Evolutionary conservation across 164 flowering plant species (phyloP).

Genomic region (Dillenia turbinata): DNA sequence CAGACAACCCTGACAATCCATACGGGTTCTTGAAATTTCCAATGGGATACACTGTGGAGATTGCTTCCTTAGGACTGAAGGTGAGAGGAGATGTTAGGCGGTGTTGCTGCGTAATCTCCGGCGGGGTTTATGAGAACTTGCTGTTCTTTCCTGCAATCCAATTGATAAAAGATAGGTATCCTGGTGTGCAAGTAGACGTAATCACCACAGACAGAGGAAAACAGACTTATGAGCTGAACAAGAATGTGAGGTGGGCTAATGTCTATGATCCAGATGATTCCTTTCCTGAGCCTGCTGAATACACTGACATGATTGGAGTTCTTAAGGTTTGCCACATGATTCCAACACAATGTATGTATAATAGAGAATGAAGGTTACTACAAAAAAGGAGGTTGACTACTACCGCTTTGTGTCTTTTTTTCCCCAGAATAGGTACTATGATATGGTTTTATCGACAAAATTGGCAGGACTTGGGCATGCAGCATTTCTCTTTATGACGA

Average conservation of each 20-base stretch:
- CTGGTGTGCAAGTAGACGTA: conserved; percentile 83
- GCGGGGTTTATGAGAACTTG: conserved; percentile 86
- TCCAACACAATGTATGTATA: no score
- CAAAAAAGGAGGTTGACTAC: no score
- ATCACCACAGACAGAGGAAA: conserved; percentile 65
- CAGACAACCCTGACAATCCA: conserved; percentile 70
- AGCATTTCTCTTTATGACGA: conserved; percentile 72
- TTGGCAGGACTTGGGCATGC: conserved; percentile 88
- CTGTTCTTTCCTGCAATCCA: conserved; percentile 82
- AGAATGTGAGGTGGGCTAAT: conserved; percentile 89
- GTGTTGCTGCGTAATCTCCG: conserved; percentile 74
- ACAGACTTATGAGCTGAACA: conserved; percentile 79
- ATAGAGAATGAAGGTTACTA: no score
- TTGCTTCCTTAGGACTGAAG: conserved; percentile 66
- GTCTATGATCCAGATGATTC: conserved; percentile 67
- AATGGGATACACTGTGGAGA: conserved; percentile 55
- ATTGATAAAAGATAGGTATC: conserved; percentile 81
- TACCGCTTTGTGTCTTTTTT: no score
- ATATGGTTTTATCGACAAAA: conserved; percentile 78
- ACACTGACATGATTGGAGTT: conserved; percentile 76
- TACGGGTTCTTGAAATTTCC: conserved; percentile 94
- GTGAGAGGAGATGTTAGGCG: conserved; percentile 80
- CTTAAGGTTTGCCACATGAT: conserved; percentile 49
- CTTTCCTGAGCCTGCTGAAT: conserved; percentile 79
- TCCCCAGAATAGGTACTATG: conserved; percentile 72